phyloP scores from a whole-genome alignment of 345 rosid genomes.

The Eucalyptus marginata region DNA sequence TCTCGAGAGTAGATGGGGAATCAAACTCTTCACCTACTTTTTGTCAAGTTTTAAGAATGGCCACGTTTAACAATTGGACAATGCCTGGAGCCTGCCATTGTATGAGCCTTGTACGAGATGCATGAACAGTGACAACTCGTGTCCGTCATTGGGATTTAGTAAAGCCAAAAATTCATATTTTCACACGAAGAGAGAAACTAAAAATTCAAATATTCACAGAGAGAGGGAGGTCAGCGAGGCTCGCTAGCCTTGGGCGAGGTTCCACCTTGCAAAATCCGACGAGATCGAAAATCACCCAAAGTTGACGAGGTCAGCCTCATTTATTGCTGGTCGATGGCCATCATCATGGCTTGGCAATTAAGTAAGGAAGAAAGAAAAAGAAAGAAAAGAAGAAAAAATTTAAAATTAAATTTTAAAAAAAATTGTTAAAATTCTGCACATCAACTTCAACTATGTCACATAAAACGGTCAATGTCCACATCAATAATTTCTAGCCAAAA shows the following conservation, averaged over 20 bases:
- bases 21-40: too few species aligned
- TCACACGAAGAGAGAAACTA: neutral
- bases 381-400: accelerated
- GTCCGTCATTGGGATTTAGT: neutral
- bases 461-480: accelerated
- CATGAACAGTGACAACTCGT: neutral
- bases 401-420: too few species aligned
- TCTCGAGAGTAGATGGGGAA: accelerated
- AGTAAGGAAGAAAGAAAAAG: neutral
- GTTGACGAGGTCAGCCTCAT: accelerated
- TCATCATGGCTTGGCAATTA: neutral
- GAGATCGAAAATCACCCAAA: neutral
- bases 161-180: neutral
- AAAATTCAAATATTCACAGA: too few species aligned
- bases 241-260: accelerated
- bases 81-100: neutral
- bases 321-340: accelerated
- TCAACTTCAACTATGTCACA: accelerated
- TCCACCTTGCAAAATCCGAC: accelerated
- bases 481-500: accelerated
- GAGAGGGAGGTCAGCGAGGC: neutral
- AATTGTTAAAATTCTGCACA: accelerated
- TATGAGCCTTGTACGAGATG: neutral
- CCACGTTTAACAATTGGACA: neutral
- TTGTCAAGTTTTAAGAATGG: too few species aligned